Evolutionary conservation across 1,284 basidiomycete genomes (phyloP).

Genomic region (Ceratobasidium papillatum): DNA sequence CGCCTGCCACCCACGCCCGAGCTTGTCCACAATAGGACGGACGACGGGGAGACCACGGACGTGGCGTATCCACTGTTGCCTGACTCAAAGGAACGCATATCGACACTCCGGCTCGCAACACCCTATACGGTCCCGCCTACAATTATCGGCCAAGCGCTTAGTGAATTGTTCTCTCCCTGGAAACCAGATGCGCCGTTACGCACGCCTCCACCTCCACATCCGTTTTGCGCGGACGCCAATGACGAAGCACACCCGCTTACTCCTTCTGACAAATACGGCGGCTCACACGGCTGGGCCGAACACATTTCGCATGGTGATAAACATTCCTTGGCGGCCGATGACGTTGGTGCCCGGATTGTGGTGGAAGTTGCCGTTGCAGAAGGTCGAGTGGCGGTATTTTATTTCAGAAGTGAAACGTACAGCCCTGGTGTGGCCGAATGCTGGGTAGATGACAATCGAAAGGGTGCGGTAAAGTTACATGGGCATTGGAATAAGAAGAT

Average conservation of each 20-base stretch:
- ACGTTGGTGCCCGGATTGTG: conserved; percentile 37
- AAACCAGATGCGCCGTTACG: conserved; percentile 26
- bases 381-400: conserved; percentile 42
- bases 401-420: conserved; percentile 41
- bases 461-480: conserved; percentile 40
- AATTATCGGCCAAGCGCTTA: conserved; percentile 37
- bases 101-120: conserved; percentile 31
- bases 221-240: conserved; percentile 43
- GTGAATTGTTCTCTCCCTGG: conserved; percentile 40
- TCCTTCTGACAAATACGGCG: conserved; percentile 34
- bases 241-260: conserved; percentile 39
- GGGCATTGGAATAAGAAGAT: conserved; percentile 42
- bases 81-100: conserved; percentile 33
- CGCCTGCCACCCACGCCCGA: conserved; percentile 29
- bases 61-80: conserved; percentile 40
- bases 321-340: conserved; percentile 40
- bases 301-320: conserved; percentile 40
- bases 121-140: conserved; percentile 40
- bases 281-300: conserved; percentile 36
- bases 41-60: conserved; percentile 37
- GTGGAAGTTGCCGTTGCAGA: conserved; percentile 41
- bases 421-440: conserved; percentile 42
- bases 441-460: conserved; percentile 43
- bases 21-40: conserved; percentile 32
- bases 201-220: conserved; percentile 31